phyloP scores from a whole-genome alignment of 2,329 filamentous ascomycete genomes.

The Zasmidium angulare region DNA sequence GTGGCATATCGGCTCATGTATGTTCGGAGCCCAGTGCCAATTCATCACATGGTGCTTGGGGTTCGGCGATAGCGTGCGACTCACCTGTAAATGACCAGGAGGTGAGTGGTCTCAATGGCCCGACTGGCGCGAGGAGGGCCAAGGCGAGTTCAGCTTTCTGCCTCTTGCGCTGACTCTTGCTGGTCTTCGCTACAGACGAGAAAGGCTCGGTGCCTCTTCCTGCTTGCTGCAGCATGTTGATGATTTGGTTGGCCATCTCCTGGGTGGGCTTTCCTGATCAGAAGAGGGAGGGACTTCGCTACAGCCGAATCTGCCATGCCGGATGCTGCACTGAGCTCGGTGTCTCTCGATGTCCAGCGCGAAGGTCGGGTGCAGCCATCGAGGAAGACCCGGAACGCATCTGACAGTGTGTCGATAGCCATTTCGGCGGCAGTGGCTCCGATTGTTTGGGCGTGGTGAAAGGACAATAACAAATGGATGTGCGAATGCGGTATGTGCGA shows the following conservation, averaged over 20 bases:
- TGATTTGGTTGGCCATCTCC: slow-evolving; percentile 17
- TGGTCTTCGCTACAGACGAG: slow-evolving; percentile 12
- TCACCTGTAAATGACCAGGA: slow-evolving; percentile 10
- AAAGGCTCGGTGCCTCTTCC: not conserved
- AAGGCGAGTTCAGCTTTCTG: slow-evolving; percentile 13
- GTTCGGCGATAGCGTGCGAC: not conserved
- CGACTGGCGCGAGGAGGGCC: not conserved
- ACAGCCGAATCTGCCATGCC: slow-evolving; percentile 15
- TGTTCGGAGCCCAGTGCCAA: slow-evolving; percentile 41
- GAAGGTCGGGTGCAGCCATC: slow-evolving; percentile 6
- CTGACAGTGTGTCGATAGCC: slow-evolving; percentile 21
- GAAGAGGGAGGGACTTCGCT: too few species aligned
- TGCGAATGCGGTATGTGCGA: slow-evolving; percentile 25
- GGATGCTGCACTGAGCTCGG: slow-evolving; percentile 16
- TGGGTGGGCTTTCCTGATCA: not conserved
- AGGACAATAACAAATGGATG: slow-evolving; percentile 28
- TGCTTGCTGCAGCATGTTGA: slow-evolving; percentile 13
- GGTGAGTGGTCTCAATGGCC: not conserved
- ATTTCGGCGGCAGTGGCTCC: slow-evolving; percentile 24
- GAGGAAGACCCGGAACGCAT: slow-evolving; percentile 19
- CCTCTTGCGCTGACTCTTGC: slow-evolving; percentile 23
- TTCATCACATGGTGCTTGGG: slow-evolving; percentile 32
- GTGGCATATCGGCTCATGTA: slow-evolving; percentile 36
- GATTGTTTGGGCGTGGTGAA: slow-evolving; percentile 27
- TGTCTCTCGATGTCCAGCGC: not conserved